These are phyloP conservation scores for Candida michaelii DNA, from an alignment of 805 yeast genomes.

Conservation along the genomic window DNA sequence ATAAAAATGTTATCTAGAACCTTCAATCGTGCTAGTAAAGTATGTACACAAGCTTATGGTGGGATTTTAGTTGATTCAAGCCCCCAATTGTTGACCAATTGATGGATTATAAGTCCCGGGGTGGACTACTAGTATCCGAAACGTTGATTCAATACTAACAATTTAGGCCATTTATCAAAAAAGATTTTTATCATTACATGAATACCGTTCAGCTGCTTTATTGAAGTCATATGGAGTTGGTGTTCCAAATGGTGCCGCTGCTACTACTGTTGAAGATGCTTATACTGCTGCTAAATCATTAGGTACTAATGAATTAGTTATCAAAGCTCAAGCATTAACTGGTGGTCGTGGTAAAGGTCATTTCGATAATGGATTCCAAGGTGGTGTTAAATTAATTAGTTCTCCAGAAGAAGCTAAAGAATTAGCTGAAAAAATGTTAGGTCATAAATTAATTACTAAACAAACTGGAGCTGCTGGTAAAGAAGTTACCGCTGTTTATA, in stretches of 20 bases:
- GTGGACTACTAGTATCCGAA: conserved; percentile 4
- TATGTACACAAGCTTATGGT: conserved; percentile 24
- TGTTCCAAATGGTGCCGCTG: conserved; percentile 89
- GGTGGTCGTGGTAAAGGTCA: conserved; percentile 99
- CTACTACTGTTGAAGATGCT: conserved; percentile 88
- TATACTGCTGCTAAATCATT: conserved; percentile 75
- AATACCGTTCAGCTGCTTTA: conserved; percentile 89
- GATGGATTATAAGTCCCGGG: not conserved
- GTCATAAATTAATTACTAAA: conserved; percentile 92
- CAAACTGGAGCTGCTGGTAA: conserved; percentile 98
- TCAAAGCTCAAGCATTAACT: conserved; percentile 97
- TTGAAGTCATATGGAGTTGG: conserved; percentile 82
- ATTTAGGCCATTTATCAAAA: conserved; percentile 31
- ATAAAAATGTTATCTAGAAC: conserved; percentile 41
- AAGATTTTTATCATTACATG: conserved; percentile 89
- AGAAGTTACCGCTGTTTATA: conserved; percentile 92
- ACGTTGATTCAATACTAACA: conserved; percentile 5
- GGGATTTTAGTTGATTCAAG: not conserved
- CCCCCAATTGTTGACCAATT: not conserved
- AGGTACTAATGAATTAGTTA: conserved; percentile 78
- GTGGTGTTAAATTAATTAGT: conserved; percentile 90
- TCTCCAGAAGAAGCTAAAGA: conserved; percentile 84
- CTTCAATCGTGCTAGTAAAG: conserved; percentile 43
- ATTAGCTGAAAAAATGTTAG: conserved; percentile 84
- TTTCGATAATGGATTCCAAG: conserved; percentile 91